Base-by-base conservation (phyloP, 2,329 filamentous ascomycete genomes). In the Fusarium caatingaense region DNA sequence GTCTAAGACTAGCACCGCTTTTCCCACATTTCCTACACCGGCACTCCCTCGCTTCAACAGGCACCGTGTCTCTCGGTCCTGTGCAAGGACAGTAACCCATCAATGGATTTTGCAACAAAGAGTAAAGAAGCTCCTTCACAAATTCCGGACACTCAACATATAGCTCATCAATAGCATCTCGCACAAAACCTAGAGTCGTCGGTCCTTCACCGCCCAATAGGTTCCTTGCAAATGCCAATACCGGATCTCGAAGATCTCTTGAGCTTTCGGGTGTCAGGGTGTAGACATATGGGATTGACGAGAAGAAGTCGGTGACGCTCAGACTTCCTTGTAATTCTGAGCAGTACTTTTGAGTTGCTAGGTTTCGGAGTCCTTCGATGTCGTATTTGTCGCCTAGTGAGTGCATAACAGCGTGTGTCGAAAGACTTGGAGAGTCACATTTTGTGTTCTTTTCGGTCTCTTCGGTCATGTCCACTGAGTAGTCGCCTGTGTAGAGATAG, bases 331-430 rank as follows among this genome's bases (percentile, higher is more conserved):
- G 34, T 1, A 64, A 15, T 1, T 18, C 23, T n/a, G 23, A 37
- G 2, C 59, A 64, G 18, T 72, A 72, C 20, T 68, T 68, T 10
- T 45, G 25, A 1, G 46, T n/a, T 1, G 69, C 55, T 8, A 70
- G 13, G 2, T 21, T 23, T 16, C 37, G 7, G 4, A 72, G 60
- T 0, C 51, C 69, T 25, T 54, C 10, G 7, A 72, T 60, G 6
- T 71, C 51, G 20, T 71, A 72, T 20, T 66, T 61, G 8, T 72
- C 66, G 2, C 63, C 69, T 1, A 72, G 8, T 6, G 59, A 28
- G 28, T 62, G 59, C 60, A 72, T 63, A 3, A 51, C 21, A 1
- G 48, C 57, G 16, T 72, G 59, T 11, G 44, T 40, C 0, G 48
- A 58, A 10, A 72, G 63, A 2, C 42, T 0, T 1, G 41, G 8